Conservation (phyloP, 2,329 filamentous ascomycete genomes). For the Neonectria sp. region DNA sequence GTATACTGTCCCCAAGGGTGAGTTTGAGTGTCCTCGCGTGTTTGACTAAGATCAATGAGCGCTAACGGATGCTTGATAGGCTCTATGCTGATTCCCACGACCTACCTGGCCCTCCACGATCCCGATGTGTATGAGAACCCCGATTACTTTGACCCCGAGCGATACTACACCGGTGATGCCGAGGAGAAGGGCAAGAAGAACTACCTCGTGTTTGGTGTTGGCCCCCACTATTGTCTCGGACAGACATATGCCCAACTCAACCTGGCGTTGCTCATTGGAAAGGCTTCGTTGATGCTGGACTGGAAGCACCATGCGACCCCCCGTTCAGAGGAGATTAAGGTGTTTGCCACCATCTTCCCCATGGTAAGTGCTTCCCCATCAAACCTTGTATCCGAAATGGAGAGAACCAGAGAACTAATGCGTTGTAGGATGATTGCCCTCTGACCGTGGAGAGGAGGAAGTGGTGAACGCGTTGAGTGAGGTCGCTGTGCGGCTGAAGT, state of each 20-base stretch:
- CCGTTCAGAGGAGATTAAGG: conserved; percentile 93
- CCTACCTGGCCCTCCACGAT: conserved; percentile 92
- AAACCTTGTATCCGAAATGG: background rate
- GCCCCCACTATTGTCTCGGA: conserved; percentile 96
- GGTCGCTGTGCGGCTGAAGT: conserved; percentile 27
- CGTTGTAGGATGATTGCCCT: conserved; percentile 82
- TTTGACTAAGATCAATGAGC: background rate
- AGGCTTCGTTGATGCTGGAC: conserved; percentile 87
- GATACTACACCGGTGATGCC: conserved; percentile 91
- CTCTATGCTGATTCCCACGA: conserved; percentile 94
- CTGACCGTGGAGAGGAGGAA: conserved; percentile 77
- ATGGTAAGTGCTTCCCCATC: conserved; percentile 73
- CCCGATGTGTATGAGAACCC: conserved; percentile 93
- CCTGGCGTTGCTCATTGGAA: conserved; percentile 90
- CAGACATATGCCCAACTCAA: conserved; percentile 94
- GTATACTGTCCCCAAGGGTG: conserved; percentile 93
- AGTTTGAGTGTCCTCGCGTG: conserved; percentile 39
- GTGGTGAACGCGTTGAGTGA: conserved; percentile 54
- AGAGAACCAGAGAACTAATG: conserved; percentile 44
- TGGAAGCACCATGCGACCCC: conserved; percentile 93
- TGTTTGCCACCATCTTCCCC: conserved; percentile 98
- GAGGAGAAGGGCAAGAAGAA: conserved; percentile 92
- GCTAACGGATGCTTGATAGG: conserved; percentile 60
- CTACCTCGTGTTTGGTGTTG: conserved; percentile 95
- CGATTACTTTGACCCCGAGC: conserved; percentile 89